A percentile compares a stretch with the other conserved stretches of the same genome.
Evolutionary conservation across 2,329 filamentous ascomycete species (phyloP).

Genomic region (Phyllosticta ampelicida): DNA sequence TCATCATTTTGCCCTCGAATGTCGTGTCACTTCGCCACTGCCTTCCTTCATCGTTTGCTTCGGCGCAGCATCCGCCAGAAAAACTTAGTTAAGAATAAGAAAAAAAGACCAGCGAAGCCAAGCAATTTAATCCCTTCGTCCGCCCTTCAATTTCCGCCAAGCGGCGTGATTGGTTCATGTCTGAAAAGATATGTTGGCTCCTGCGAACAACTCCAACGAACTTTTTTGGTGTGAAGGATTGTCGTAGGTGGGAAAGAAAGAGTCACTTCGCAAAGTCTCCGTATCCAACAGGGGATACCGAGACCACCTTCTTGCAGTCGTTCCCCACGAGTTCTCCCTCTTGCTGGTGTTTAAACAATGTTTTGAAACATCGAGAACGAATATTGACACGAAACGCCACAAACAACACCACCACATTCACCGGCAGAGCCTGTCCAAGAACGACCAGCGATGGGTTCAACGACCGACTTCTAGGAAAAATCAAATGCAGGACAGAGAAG

Average conservation of each 20-base stretch:
- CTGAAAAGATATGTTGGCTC: background rate
- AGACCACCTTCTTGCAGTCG: background rate
- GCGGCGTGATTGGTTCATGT: background rate
- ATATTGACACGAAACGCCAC: background rate
- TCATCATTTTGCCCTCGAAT: background rate
- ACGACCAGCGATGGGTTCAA: background rate
- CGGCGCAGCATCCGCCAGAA: background rate
- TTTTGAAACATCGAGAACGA: background rate
- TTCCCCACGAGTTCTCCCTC: background rate
- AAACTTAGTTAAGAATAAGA: no score
- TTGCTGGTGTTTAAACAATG: background rate
- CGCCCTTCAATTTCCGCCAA: background rate
- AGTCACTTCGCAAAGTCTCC: background rate
- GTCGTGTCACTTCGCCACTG: background rate
- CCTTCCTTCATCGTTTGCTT: background rate
- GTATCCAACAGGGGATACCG: background rate
- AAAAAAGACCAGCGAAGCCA: background rate
- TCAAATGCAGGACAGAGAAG: constrained; percentile 7
- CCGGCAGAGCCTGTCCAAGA: background rate
- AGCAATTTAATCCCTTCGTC: background rate
- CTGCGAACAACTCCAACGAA: background rate
- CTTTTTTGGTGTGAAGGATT: background rate
- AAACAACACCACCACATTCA: background rate
- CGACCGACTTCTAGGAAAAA: constrained; percentile 5
- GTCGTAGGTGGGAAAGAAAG: background rate